These are phyloP conservation scores for Chalciporus piperatoides DNA, from an alignment of 1,284 basidiomycete species.

Conservation along the genomic window DNA sequence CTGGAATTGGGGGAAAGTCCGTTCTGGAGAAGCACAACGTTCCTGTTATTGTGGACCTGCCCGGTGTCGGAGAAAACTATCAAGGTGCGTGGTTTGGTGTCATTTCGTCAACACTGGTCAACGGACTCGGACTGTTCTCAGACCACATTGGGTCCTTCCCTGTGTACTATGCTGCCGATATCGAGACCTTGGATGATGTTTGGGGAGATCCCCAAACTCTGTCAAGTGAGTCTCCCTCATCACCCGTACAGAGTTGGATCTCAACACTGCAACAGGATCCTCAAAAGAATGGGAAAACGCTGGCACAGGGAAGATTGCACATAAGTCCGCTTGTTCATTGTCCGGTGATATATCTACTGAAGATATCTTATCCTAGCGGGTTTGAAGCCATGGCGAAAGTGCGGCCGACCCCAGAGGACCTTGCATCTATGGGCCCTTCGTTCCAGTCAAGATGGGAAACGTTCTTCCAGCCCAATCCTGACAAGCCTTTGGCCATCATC, in stretches of 20 bases:
- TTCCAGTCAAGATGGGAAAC: conserved; percentile 15
- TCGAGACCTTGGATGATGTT: conserved; percentile 42
- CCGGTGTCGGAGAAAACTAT: conserved; percentile 53
- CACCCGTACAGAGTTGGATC: too few relatives aligned
- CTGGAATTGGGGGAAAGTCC: conserved; percentile 39
- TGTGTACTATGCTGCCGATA: conserved; percentile 38
- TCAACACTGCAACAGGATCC: conserved; percentile 30
- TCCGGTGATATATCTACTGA: background rate
- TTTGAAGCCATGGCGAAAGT: conserved; percentile 10
- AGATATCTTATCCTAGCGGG: conserved; percentile 17
- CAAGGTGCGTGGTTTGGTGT: conserved; percentile 53
- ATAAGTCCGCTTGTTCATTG: conserved; percentile 37
- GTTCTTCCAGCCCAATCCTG: conserved; percentile 4
- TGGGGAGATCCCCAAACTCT: conserved; percentile 36
- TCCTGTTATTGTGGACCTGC: conserved; percentile 41
- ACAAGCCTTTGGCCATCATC: conserved; percentile 5
- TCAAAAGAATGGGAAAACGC: conserved; percentile 40
- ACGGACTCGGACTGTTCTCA: conserved; percentile 4
- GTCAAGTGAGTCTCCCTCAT: conserved; percentile 6
- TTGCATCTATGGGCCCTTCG: background rate
- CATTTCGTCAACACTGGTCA: conserved; percentile 21
- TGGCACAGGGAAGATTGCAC: conserved; percentile 45
- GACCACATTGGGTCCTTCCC: conserved; percentile 43
- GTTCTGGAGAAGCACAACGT: conserved; percentile 42
- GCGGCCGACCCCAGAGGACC: conserved; percentile 9